Evolutionary conservation across 1,139 yeast species (phyloP).

Genomic region (Casaregolazyma suthepensis): DNA sequence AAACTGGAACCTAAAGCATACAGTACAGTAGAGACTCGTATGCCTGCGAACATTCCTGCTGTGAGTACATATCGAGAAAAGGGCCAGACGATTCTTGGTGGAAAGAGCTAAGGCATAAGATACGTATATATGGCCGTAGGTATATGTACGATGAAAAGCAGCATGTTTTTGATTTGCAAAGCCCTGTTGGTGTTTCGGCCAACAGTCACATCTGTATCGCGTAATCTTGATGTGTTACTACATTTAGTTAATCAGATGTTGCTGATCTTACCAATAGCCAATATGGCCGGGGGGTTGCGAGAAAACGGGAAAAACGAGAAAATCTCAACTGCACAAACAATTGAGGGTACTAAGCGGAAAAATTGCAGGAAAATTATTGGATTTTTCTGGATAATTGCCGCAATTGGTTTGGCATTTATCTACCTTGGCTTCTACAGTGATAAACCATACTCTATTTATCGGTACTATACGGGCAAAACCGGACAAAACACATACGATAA

Average conservation of each 20-base stretch:
- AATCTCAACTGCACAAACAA: neutral
- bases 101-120: neutral
- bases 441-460: neutral
- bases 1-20: slow-evolving; percentile 92
- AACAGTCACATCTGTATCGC: no score
- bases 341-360: neutral
- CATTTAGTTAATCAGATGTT: neutral
- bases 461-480: neutral
- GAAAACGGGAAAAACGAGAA: neutral
- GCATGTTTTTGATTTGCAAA: neutral
- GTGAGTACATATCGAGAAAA: slow-evolving; percentile 94
- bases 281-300: neutral
- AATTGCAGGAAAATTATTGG: neutral
- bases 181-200: no score
- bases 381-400: neutral
- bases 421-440: neutral
- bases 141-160: neutral
- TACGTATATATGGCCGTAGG: neutral
- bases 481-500: neutral
- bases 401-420: neutral
- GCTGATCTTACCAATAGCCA: neutral
- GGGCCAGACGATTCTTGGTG: slow-evolving; percentile 40
- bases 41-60: slow-evolving; percentile 95
- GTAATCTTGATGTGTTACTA: neutral
- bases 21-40: slow-evolving; percentile 77